Conservation (phyloP, 75 land plant species). For the Larix kaempferi region DNA sequence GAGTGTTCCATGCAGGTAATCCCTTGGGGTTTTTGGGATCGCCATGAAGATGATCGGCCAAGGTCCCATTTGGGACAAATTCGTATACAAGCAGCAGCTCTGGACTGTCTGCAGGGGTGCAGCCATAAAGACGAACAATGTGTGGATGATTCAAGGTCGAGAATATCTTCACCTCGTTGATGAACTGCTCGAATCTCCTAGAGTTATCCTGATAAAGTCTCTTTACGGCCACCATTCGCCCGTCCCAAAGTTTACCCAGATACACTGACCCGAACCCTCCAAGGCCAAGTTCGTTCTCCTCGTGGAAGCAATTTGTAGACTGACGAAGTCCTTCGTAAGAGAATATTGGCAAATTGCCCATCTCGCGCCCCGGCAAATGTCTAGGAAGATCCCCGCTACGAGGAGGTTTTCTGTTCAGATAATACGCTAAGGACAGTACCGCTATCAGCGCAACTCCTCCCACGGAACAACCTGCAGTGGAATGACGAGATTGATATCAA, state of each 20-base stretch:
- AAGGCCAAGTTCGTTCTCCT: constrained; percentile 10
- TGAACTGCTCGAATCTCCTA: constrained; percentile 13
- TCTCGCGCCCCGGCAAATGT: neutral
- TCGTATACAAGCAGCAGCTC: no score
- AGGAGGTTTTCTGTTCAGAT: neutral
- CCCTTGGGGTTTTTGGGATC: neutral
- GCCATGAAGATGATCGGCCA: constrained; percentile 18
- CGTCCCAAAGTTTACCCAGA: constrained; percentile 21
- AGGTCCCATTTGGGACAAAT: constrained; percentile 12
- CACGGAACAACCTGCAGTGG: no score
- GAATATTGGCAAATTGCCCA: neutral
- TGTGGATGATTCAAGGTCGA: constrained; percentile 12
- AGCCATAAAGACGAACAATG: no score
- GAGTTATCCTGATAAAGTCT: constrained; percentile 7
- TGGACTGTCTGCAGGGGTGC: no score
- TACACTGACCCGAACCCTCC: constrained; percentile 29
- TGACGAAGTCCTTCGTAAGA: neutral
- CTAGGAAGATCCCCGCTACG: neutral
- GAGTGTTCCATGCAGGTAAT: constrained; percentile 23
- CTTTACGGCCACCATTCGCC: constrained; percentile 14
- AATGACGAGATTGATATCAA: no score
- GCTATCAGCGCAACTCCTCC: no score
- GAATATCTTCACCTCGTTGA: constrained; percentile 15
- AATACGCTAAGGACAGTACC: neutral
- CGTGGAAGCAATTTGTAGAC: constrained; percentile 13